phyloP scores from a whole-genome alignment of 169 alveolate species.

The Besnoitia besnoiti region DNA sequence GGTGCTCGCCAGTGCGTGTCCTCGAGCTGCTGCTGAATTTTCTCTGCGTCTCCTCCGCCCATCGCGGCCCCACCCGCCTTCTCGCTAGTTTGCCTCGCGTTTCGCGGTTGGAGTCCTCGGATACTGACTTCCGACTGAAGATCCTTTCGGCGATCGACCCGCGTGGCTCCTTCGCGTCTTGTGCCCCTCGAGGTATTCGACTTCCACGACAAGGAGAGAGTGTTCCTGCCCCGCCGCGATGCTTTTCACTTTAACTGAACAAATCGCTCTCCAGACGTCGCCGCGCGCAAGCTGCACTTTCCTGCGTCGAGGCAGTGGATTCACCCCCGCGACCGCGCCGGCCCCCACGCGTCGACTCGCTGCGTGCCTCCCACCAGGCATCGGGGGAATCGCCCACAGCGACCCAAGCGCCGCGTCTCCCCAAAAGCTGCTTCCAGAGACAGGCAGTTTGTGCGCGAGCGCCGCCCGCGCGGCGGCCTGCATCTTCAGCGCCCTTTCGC shows the following conservation, averaged over 20 bases:
- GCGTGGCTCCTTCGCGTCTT: background rate
- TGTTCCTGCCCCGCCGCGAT: conserved; percentile 20
- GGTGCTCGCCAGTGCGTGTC: too few species aligned
- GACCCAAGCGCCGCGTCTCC: background rate
- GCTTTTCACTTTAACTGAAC: background rate
- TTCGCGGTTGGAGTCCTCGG: too few species aligned
- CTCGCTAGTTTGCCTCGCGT: too few species aligned
- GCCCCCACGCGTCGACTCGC: background rate
- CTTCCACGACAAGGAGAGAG: conserved; percentile 4
- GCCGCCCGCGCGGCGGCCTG: background rate
- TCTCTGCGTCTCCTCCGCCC: too few species aligned
- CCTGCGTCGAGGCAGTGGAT: background rate
- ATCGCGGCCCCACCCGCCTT: too few species aligned
- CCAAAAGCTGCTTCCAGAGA: background rate
- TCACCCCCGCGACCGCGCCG: background rate
- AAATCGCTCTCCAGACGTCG: background rate
- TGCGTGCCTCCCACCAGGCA: background rate
- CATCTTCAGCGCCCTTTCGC: background rate
- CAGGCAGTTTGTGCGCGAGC: background rate
- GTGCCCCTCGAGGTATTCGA: conserved; percentile 21
- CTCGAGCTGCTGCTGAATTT: too few species aligned
- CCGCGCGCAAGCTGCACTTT: background rate
- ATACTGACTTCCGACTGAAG: too few species aligned
- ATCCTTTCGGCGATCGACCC: background rate
- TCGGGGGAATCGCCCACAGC: background rate